Percentiles rank a stretch among this genome's conserved stretches.
Conservation (phyloP, 2,329 filamentous ascomycete species). For the Aspergillus amoenus region DNA sequence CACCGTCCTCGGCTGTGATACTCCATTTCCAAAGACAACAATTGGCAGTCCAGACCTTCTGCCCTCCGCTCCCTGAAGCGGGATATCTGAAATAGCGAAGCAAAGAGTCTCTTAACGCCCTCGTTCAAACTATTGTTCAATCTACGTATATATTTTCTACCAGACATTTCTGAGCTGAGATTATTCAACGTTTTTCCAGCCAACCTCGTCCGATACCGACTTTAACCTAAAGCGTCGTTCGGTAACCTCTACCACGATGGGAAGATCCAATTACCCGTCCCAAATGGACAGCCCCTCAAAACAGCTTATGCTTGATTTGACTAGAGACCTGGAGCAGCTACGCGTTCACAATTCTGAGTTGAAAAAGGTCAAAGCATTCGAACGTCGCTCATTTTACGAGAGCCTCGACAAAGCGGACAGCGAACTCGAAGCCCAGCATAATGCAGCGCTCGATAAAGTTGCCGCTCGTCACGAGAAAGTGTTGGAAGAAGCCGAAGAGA, state of each 20-base stretch:
- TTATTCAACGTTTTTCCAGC: neutral
- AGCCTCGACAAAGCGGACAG: conserved; percentile 62
- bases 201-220: neutral
- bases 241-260: conserved; percentile 24
- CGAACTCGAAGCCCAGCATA: conserved; percentile 63
- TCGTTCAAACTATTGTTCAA: neutral
- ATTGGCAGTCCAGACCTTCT: no score
- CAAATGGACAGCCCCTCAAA: conserved; percentile 40
- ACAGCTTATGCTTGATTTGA: conserved; percentile 42
- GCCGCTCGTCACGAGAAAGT: conserved; percentile 67
- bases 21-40: neutral
- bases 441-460: conserved; percentile 65
- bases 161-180: neutral
- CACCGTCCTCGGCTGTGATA: neutral
- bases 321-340: conserved; percentile 41
- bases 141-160: neutral
- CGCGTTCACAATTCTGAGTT: conserved; percentile 43
- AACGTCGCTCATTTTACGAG: conserved; percentile 51
- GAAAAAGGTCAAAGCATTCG: conserved; percentile 45
- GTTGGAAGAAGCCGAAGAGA: conserved; percentile 54
- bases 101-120: no score
- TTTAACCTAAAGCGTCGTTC: neutral
- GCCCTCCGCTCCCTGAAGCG: no score
- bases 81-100: no score
- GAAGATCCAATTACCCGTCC: conserved; percentile 27